Evolutionary conservation across 2,329 filamentous ascomycete species (phyloP).

Genomic region (Macrophomina pseudophaseolina): DNA sequence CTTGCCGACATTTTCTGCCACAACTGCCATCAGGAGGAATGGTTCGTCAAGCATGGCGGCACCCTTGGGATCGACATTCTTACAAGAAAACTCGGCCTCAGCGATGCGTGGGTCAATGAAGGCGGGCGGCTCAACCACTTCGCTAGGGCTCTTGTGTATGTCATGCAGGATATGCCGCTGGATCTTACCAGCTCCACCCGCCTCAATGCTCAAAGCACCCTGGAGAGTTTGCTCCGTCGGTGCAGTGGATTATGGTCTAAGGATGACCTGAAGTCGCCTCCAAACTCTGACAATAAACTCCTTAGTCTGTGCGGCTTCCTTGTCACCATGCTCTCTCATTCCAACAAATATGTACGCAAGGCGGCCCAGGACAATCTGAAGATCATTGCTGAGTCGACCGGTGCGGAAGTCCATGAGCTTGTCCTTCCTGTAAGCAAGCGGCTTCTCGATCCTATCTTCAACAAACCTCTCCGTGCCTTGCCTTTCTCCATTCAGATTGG

Average conservation of each 20-base stretch:
- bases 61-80: conserved; percentile 88
- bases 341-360: conserved; percentile 92
- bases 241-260: conserved; percentile 82
- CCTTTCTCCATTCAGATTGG: conserved; percentile 96
- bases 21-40: conserved; percentile 95
- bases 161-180: conserved; percentile 96
- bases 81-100: conserved; percentile 82
- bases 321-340: conserved; percentile 87
- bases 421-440: conserved; percentile 89
- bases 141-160: conserved; percentile 88
- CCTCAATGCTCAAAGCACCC: conserved; percentile 78
- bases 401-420: conserved; percentile 82
- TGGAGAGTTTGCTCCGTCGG: conserved; percentile 77
- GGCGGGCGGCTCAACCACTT: conserved; percentile 77
- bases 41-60: conserved; percentile 96
- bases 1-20: conserved; percentile 87
- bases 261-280: conserved; percentile 72
- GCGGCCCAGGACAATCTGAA: conserved; percentile 82
- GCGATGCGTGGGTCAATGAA: conserved; percentile 79
- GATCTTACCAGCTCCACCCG: conserved; percentile 92
- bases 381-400: conserved; percentile 78
- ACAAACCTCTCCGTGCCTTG: conserved; percentile 89
- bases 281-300: conserved; percentile 61
- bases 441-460: conserved; percentile 88
- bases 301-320: conserved; percentile 82